Base-by-base conservation (phyloP, 805 yeast species). In the Barnettozyma californica region DNA sequence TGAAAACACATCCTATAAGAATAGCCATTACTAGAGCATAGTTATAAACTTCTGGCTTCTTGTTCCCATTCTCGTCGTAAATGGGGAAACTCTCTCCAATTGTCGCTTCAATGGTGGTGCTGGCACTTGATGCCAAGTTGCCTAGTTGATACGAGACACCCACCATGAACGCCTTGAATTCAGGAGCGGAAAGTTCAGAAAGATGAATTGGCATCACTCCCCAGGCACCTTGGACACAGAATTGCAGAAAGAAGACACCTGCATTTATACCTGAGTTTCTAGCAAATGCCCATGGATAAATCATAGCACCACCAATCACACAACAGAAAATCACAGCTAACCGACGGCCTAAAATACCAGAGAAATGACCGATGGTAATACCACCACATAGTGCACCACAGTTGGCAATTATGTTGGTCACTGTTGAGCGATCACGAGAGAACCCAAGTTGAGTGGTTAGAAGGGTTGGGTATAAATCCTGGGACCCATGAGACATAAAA, bases 401-500 rank as follows among this genome's bases (percentile, higher is more conserved):
- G 57, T 82, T 83, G 10, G 83, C 78, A 9, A 83, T 79, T 13
- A 75, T 75, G 65, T 79, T 77, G 35, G 82, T 78, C 23, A 82
- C 83, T 0, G 89, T 81, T 27, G 74, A 65, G 26, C 73, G 68
- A 60, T 83, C 68, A 11, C 60, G 55, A 21, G 76, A 64, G 50
- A 71, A 72, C n/a, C 61, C 68, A 27, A 78, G 68, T 61, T 84
- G 88, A 25, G 68, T 70, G 36, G 73, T 70, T 42, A 84, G 64
- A 67, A 80, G 68, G 1, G 89, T 81, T 37, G 88, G 87, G 61
- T 74, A 81, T 63, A 84, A 69, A 65, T 84, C 91, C 63, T 84
- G 90, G 7, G 87, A 78, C 1, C 87, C 87, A 57, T 84, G 91
- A 5, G 87, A 75, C 69, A 77, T 73, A 66, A 81, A 84, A 66